phyloP scores from a whole-genome alignment of 2,329 filamentous ascomycete species.

The Colletotrichum sp. region DNA sequence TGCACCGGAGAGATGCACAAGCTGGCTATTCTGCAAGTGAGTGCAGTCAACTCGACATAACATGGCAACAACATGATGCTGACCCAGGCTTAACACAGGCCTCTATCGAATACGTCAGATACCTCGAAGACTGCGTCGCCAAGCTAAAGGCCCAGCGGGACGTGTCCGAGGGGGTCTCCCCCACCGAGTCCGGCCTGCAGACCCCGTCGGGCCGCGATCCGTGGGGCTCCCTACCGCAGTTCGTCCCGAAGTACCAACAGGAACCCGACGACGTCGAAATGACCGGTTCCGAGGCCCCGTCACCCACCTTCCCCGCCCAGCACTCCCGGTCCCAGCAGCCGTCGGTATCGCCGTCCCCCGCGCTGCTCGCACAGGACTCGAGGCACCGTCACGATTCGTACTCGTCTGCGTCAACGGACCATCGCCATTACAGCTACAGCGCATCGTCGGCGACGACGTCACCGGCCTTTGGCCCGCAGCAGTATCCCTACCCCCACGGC shows the following conservation, averaged over 20 bases:
- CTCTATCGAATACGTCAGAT: conserved; percentile 94
- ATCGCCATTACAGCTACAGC: conserved; percentile 55
- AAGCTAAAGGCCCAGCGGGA: conserved; percentile 72
- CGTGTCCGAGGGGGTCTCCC: conserved; percentile 25
- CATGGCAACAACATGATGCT: background rate
- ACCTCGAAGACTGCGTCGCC: conserved; percentile 85
- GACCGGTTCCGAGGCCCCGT: conserved; percentile 54
- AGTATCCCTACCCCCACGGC: conserved; percentile 44
- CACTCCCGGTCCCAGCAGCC: conserved; percentile 41
- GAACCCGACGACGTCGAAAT: conserved; percentile 63
- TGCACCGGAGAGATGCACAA: conserved; percentile 99
- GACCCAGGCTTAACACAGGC: conserved; percentile 60
- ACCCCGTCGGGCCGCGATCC: conserved; percentile 29
- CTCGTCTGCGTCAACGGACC: conserved; percentile 55
- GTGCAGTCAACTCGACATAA: conserved; percentile 25
- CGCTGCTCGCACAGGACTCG: conserved; percentile 50
- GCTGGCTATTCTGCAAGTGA: conserved; percentile 88
- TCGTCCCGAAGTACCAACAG: conserved; percentile 42
- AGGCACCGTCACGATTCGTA: conserved; percentile 54
- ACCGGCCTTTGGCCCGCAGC: conserved; percentile 61
- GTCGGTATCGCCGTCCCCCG: conserved; percentile 62
- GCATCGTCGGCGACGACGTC: conserved; percentile 54
- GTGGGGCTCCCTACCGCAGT: conserved; percentile 29
- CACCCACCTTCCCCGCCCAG: conserved; percentile 47
- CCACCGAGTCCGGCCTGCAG: conserved; percentile 31